Evolutionary conservation across 163 green algal genomes (phyloP).

Genomic region (Volvox carteri): DNA sequence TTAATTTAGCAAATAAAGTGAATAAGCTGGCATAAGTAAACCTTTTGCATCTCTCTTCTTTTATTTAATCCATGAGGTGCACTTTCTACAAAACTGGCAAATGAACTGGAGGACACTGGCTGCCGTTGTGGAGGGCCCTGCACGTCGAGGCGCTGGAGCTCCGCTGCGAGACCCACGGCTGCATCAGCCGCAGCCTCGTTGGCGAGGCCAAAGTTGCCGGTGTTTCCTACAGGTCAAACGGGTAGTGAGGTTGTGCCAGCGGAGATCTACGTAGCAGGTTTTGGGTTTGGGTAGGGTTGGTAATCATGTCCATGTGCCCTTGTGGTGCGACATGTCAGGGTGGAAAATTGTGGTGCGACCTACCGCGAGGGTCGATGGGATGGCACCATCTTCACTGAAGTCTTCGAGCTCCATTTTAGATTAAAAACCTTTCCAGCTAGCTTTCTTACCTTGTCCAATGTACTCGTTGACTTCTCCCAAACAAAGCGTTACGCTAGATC

Average conservation of each 20-base stretch:
- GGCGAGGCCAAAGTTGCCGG: neutral
- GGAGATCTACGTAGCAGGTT: no score
- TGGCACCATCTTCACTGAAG: slow-evolving; percentile 20
- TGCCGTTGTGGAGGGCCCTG: neutral
- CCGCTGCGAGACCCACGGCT: neutral
- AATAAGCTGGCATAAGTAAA: no score
- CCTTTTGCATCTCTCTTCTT: no score
- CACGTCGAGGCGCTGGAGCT: slow-evolving; percentile 3
- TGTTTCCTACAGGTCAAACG: neutral
- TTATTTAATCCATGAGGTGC: no score
- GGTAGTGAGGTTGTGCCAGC: no score
- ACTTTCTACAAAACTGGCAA: no score
- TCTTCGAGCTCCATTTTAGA: slow-evolving; percentile 50
- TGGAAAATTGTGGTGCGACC: neutral
- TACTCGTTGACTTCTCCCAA: neutral
- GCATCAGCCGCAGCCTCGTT: neutral
- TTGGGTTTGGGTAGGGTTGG: neutral
- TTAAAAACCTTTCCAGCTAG: neutral
- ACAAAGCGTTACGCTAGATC: no score
- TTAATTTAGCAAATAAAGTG: no score
- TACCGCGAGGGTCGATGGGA: neutral
- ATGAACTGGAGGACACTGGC: no score
- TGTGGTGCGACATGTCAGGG: neutral
- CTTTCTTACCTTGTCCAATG: no score
- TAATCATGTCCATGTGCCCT: neutral